Evolutionary conservation across 768 basidiomycete genomes (phyloP).

Genomic region (Podaxis sp.): DNA sequence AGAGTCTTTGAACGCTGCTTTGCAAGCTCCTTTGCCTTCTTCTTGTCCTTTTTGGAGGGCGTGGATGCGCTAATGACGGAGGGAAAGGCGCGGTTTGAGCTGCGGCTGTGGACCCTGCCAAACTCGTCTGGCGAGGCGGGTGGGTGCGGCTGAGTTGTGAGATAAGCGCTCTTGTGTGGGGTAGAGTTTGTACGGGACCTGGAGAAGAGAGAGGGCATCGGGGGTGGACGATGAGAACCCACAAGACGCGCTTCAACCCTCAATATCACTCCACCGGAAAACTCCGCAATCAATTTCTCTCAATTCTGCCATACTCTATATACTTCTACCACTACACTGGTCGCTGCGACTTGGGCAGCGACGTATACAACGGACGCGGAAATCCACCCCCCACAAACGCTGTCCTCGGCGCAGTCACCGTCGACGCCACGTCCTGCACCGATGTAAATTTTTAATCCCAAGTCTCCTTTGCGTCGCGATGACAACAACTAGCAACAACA

Average conservation of each 20-base stretch:
- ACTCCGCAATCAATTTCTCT: constrained; percentile 21
- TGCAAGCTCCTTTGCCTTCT: constrained; percentile 40
- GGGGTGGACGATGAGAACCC: constrained; percentile 32
- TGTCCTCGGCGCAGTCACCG: background rate
- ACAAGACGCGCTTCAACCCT: constrained; percentile 25
- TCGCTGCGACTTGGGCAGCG: background rate
- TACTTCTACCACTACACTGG: background rate
- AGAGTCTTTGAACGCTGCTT: constrained; percentile 42
- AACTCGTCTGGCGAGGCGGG: constrained; percentile 57
- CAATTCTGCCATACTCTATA: background rate
- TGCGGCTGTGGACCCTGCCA: constrained; percentile 54
- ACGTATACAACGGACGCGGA: constrained; percentile 11
- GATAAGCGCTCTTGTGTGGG: constrained; percentile 40
- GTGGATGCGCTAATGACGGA: constrained; percentile 18
- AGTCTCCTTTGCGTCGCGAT: constrained; percentile 4
- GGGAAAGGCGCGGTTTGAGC: constrained; percentile 34
- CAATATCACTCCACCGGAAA: constrained; percentile 28
- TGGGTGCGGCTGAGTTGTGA: constrained; percentile 25
- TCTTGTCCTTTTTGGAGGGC: constrained; percentile 53
- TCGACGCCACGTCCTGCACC: background rate
- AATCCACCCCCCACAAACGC: constrained; percentile 7
- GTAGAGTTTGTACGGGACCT: constrained; percentile 65
- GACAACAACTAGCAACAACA: constrained; percentile 5
- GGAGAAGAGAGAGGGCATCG: constrained; percentile 78
- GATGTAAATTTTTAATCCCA: background rate